These are phyloP conservation scores for Corchorus capsularis DNA, from an alignment of 345 rosid genomes.

Conservation along the genomic window DNA sequence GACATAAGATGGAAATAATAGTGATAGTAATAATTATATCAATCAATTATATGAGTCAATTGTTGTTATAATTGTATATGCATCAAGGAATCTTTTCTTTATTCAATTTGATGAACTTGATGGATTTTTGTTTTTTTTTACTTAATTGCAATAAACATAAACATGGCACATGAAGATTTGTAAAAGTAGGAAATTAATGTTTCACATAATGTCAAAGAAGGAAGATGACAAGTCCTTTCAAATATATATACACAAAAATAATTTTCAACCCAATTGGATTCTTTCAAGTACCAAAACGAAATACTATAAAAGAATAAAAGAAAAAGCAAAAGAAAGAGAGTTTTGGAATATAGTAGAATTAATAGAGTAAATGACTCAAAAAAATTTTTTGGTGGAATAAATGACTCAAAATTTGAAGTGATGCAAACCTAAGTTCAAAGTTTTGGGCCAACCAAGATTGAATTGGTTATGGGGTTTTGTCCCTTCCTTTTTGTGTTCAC, in stretches of 20 bases:
- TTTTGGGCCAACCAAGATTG: neutral
- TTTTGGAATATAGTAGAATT: neutral
- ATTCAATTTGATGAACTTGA: neutral
- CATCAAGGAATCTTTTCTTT: neutral
- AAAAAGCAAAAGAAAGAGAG: neutral
- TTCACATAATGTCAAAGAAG: neutral
- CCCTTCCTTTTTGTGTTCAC: neutral
- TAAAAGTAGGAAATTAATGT: no score
- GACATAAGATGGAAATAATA: no score
- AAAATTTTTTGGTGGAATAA: neutral
- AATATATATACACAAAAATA: neutral
- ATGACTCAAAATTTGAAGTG: neutral
- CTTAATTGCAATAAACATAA: neutral
- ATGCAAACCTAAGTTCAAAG: neutral
- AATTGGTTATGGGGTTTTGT: neutral
- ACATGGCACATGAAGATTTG: neutral
- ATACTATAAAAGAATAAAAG: neutral
- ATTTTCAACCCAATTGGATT: neutral
- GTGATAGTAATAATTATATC: no score
- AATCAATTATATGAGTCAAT: no score
- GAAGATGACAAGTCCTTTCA: neutral
- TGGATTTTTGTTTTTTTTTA: neutral
- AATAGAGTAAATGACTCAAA: no score
- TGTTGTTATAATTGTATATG: no score
- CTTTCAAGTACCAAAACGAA: no score